Evolutionary conservation across 257 asterid species (phyloP).

Genomic region (Perilla frutescens): DNA sequence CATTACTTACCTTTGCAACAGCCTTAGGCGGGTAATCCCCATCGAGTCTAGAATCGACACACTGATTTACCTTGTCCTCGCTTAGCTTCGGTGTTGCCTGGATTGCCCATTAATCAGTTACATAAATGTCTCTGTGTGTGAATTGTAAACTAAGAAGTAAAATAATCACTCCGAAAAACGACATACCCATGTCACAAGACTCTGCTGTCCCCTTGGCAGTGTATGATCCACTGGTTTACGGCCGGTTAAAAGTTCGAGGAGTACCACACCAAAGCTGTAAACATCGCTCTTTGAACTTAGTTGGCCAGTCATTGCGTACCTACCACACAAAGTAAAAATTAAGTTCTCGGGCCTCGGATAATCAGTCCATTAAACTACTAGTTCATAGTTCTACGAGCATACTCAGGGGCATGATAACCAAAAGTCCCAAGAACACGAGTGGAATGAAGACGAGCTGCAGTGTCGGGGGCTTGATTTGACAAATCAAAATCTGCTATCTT

Average conservation of each 20-base stretch:
- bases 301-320: conserved; percentile 90
- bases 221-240: conserved; percentile 85
- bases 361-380: background rate
- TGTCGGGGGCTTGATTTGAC: conserved; percentile 82
- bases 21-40: conserved; percentile 79
- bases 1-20: conserved; percentile 64
- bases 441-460: conserved; percentile 88
- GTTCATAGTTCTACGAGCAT: conserved; percentile 32
- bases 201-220: conserved; percentile 79
- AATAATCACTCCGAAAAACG: no score
- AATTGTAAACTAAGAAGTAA: background rate
- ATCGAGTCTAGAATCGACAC: conserved; percentile 65
- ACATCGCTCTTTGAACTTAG: conserved; percentile 79
- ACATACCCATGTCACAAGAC: conserved; percentile 84
- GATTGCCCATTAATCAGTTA: conserved; percentile 26
- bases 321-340: conserved; percentile 36
- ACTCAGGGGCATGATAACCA: conserved; percentile 92
- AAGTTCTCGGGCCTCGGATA: conserved; percentile 5
- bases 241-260: conserved; percentile 78
- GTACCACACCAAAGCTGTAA: conserved; percentile 84
- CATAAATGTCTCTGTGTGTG: background rate
- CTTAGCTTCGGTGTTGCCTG: conserved; percentile 84
- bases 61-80: conserved; percentile 77
- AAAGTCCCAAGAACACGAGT: conserved; percentile 89
- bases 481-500: conserved; percentile 84